Evolutionary conservation across 2,329 filamentous ascomycete species (phyloP).

Genomic region (Diaporthe aspalathi): DNA sequence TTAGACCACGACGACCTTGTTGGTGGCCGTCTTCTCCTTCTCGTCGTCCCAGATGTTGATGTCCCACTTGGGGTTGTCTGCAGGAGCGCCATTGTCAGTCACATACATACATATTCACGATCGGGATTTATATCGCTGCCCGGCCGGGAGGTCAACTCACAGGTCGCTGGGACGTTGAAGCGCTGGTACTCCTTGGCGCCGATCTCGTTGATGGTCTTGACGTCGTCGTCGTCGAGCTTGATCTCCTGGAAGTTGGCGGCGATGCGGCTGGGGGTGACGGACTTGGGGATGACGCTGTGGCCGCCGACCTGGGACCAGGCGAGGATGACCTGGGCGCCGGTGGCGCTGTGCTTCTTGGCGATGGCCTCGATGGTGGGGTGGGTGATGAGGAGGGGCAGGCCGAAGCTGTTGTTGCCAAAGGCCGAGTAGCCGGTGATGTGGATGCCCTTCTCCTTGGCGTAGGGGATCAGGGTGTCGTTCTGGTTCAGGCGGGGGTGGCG

Average conservation of each 20-base stretch:
- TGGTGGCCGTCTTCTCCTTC: slow-evolving; percentile 60
- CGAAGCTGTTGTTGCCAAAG: slow-evolving; percentile 59
- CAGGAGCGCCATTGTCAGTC: neutral
- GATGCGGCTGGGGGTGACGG: slow-evolving; percentile 75
- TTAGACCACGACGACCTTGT: slow-evolving; percentile 57
- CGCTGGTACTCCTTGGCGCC: slow-evolving; percentile 60
- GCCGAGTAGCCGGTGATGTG: slow-evolving; percentile 74
- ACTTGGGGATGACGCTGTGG: slow-evolving; percentile 81
- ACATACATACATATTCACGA: neutral
- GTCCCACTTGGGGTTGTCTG: slow-evolving; percentile 65
- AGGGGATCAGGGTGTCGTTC: slow-evolving; percentile 68
- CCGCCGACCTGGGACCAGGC: slow-evolving; percentile 70
- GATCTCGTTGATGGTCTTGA: slow-evolving; percentile 70
- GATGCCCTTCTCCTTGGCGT: slow-evolving; percentile 72
- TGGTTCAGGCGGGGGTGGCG: slow-evolving; percentile 72
- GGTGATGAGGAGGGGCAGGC: slow-evolving; percentile 66
- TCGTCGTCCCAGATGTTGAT: slow-evolving; percentile 67
- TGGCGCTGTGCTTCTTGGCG: slow-evolving; percentile 62
- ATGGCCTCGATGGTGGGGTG: slow-evolving; percentile 66
- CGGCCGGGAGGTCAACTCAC: slow-evolving; percentile 46
- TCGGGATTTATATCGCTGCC: too few relatives aligned
- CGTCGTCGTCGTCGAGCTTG: slow-evolving; percentile 68
- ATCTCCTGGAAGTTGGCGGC: slow-evolving; percentile 76
- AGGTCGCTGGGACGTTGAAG: slow-evolving; percentile 58
- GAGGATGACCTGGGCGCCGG: slow-evolving; percentile 61